Evolutionary conservation across 2,329 filamentous ascomycete genomes (phyloP).

Genomic region (Ceratocystis ficicola): DNA sequence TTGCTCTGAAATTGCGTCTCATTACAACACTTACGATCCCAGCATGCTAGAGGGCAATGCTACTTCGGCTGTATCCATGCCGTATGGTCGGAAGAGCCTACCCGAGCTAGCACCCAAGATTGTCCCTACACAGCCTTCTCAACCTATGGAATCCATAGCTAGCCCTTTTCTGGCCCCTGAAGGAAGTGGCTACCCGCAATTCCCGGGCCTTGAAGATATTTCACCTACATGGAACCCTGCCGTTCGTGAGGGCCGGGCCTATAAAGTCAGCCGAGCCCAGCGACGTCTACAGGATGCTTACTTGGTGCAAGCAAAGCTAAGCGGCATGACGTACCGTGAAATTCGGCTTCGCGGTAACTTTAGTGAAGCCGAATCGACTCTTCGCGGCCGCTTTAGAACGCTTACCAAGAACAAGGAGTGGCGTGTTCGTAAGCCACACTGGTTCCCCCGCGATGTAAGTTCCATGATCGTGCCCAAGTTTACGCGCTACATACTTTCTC

Average conservation of each 20-base stretch:
- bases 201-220: background rate
- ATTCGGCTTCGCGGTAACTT: conserved; percentile 47
- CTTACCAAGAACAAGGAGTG: conserved; percentile 51
- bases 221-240: background rate
- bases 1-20: background rate
- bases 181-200: no score
- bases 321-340: conserved; percentile 52
- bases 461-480: background rate
- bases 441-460: conserved; percentile 53
- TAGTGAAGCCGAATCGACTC: conserved; percentile 56
- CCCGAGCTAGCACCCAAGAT: background rate
- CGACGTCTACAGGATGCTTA: conserved; percentile 33
- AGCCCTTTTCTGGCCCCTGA: no score
- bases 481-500: conserved; percentile 2
- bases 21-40: background rate
- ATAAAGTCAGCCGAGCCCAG: conserved; percentile 12
- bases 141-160: background rate
- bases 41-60: background rate
- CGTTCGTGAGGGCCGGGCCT: conserved; percentile 13
- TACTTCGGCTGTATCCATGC: background rate
- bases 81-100: background rate
- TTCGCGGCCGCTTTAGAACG: conserved; percentile 54
- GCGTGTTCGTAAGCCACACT: conserved; percentile 53
- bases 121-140: background rate
- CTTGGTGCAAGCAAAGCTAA: conserved; percentile 42